Percentiles rank a stretch among this genome's conserved stretches.
Evolutionary conservation across 2,329 filamentous ascomycete species (phyloP).

Genomic region (Fusarium euwallaceae): DNA sequence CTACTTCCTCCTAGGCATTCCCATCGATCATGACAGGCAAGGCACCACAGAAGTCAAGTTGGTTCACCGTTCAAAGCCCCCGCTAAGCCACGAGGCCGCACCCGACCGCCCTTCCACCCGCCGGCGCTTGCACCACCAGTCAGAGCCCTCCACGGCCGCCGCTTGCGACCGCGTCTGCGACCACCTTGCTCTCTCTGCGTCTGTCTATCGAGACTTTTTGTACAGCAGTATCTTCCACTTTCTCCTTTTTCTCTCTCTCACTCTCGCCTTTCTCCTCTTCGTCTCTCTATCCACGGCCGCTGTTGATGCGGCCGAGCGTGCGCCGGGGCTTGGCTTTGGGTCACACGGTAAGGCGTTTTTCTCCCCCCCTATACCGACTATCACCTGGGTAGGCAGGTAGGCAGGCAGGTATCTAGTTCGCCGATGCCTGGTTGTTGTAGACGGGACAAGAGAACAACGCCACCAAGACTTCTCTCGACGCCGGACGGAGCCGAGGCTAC

Average conservation of each 20-base stretch:
- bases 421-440: not conserved
- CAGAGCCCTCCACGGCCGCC: constrained; percentile 35
- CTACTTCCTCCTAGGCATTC: not conserved
- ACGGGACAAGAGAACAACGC: not conserved
- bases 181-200: constrained; percentile 17
- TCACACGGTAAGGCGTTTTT: constrained; percentile 42
- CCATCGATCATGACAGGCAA: not conserved
- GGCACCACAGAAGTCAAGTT: constrained; percentile 11
- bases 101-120: constrained; percentile 20
- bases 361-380: not conserved
- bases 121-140: constrained; percentile 41
- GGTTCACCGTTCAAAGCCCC: constrained; percentile 40
- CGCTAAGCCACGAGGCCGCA: constrained; percentile 41
- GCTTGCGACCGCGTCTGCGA: constrained; percentile 26
- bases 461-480: not conserved
- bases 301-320: constrained; percentile 30
- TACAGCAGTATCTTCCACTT: not conserved
- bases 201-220: constrained; percentile 13
- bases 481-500: not conserved
- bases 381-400: not conserved
- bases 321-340: constrained; percentile 8
- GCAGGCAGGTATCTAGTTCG: not conserved
- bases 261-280: not conserved
- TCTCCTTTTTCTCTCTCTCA: not conserved
- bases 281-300: constrained; percentile 12